Conservation (phyloP, 495 filamentous ascomycete genomes). For the Pyronema omphalodes region DNA sequence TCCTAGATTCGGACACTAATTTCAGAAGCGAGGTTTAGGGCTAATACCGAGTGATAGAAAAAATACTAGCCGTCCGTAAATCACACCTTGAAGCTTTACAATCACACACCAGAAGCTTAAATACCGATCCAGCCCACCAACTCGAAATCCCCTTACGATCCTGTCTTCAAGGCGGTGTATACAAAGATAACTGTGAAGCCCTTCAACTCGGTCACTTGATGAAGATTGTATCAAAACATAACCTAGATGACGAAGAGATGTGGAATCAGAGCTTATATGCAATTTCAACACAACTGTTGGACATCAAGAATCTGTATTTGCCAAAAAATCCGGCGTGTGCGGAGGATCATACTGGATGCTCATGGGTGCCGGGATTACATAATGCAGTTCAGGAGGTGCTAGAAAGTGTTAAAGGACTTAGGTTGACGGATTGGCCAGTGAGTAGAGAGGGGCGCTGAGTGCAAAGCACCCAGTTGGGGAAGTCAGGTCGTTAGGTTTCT, state of each 20-base stretch:
- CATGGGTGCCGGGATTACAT: background rate
- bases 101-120: background rate
- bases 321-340: background rate
- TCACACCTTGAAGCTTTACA: background rate
- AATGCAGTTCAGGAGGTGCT: background rate
- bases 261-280: background rate
- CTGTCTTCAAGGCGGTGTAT: background rate
- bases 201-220: background rate
- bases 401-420: background rate
- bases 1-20: background rate
- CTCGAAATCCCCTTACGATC: background rate
- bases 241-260: background rate
- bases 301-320: background rate
- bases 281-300: background rate
- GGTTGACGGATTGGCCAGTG: background rate
- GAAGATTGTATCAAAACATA: background rate
- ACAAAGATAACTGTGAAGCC: background rate
- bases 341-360: background rate
- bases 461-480: no score
- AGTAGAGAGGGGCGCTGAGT: no score
- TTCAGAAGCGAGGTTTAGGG: background rate
- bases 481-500: no score
- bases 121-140: background rate
- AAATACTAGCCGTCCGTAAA: background rate
- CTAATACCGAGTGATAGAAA: background rate